Base-by-base conservation (phyloP, 345 rosid species). In the Schrenkiella parvula region DNA sequence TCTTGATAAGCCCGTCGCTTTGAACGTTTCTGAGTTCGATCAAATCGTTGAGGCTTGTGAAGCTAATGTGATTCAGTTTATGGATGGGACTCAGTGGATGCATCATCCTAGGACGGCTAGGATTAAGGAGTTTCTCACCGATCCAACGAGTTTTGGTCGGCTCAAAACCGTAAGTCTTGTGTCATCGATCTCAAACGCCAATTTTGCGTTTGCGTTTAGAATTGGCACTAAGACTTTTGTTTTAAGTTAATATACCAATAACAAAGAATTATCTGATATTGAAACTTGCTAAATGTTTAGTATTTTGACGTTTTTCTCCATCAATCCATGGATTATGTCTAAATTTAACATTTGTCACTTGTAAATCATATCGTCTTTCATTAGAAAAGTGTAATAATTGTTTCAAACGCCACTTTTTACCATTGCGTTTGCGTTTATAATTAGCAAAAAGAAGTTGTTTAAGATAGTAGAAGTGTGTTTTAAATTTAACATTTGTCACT, bases 71-170 rank as follows among this genome's bases (percentile, higher is more conserved):
- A 80, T 90, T 18, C 97, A 90, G 86, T 50, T 90, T 58, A 87
- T 90, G 97, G 97, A 93, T 53, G 97, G 96, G 4, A 86, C 96
- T 50, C 87, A 86, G 95, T 89, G 96, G 98, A 70, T 93, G 77
- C 96, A 93, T 29, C 63, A 89, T 68, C 95, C 93, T 14, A 73
- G 97, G 64, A 85, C 89, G 5, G 66, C 66, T 2, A 59, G 73
- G 77, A 85, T 90, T 87, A 72, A 41, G 25, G 81, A 84, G 14
- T 87, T 86, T 56, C 4, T 93, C 6, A 17, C 38, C 19, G 88
- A 90, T 72, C 58, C 72, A 44, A 79, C 71, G 18, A 77, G 70
- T 12, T 93, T 89, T 60, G 97, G 98, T 5, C 77, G 77, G 46
- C 85, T 87, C 48, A 82, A 41, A 80, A 23, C 77, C 71, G 97